Percentiles rank a stretch among this genome's conserved stretches.
phyloP scores from a whole-genome alignment of 2,329 filamentous ascomycete genomes.

The Cryphonectria parasitica region DNA sequence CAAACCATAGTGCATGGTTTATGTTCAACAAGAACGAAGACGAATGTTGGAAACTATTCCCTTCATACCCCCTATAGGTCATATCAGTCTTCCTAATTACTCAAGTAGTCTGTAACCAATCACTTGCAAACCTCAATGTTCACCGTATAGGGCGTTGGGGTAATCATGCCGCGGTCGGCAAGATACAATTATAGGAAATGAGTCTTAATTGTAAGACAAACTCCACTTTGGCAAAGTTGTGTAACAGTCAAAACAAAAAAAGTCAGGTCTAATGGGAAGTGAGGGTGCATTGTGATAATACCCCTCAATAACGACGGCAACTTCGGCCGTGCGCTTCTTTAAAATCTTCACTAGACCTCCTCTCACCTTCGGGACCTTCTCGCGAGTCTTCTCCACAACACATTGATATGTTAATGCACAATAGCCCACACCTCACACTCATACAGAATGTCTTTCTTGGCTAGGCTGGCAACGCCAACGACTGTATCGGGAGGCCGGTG shows the following conservation, averaged over 20 bases:
- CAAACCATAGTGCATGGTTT: neutral
- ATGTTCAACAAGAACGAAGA: neutral
- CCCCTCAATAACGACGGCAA: neutral
- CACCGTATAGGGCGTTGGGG: too few species aligned
- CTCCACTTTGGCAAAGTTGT: too few species aligned
- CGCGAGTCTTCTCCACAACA: neutral
- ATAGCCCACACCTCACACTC: slow-evolving; percentile 26
- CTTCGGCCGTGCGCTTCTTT: neutral
- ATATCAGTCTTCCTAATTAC: too few species aligned
- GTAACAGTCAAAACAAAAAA: neutral
- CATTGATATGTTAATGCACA: neutral
- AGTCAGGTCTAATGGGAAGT: neutral
- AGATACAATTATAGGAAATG: too few species aligned
- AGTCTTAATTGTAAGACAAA: too few species aligned
- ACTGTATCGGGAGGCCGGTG: slow-evolving; percentile 25
- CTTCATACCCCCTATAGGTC: too few species aligned
- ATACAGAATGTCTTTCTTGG: slow-evolving; percentile 20
- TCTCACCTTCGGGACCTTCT: too few species aligned
- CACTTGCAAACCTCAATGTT: too few species aligned
- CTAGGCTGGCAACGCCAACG: slow-evolving; percentile 19
- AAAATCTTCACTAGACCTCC: neutral
- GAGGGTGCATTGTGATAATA: neutral
- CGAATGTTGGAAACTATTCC: too few species aligned
- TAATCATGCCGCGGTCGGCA: too few species aligned
- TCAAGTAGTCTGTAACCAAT: too few species aligned